Conservation (phyloP, 2,329 filamentous ascomycete genomes). For the Apiospora hydei region DNA sequence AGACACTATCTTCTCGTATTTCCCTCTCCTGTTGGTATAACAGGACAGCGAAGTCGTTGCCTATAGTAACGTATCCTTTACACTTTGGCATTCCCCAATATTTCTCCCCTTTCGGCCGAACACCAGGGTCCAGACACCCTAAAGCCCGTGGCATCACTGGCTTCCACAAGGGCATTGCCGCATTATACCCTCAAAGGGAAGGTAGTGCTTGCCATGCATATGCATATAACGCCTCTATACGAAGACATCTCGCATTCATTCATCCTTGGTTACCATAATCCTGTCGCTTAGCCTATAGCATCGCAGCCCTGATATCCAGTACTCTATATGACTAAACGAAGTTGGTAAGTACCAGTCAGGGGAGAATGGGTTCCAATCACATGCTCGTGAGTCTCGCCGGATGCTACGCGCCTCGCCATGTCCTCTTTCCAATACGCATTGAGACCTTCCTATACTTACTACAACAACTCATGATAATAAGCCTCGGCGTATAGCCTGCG, state of each 20-base stretch:
- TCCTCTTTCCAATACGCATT: background rate
- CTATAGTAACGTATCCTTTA: background rate
- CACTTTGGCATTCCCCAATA: background rate
- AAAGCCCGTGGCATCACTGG: background rate
- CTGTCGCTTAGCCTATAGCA: background rate
- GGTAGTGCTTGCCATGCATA: background rate
- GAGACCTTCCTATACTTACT: background rate
- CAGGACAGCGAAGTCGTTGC: background rate
- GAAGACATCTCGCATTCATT: background rate
- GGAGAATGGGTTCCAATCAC: background rate
- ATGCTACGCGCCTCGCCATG: background rate
- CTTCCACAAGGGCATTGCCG: background rate
- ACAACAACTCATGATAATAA: background rate
- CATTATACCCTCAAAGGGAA: conserved; percentile 6
- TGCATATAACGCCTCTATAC: conserved; percentile 13
- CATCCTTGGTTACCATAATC: background rate
- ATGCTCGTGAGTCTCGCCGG: background rate
- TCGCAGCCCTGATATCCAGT: background rate
- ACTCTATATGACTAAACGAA: background rate
- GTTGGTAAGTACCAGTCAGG: background rate
- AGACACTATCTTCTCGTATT: background rate
- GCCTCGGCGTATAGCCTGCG: background rate
- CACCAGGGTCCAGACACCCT: background rate
- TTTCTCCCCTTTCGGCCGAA: background rate
- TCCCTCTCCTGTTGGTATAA: background rate